phyloP scores from a whole-genome alignment of 2,329 filamentous ascomycete genomes.

The Colletotrichum sp. region DNA sequence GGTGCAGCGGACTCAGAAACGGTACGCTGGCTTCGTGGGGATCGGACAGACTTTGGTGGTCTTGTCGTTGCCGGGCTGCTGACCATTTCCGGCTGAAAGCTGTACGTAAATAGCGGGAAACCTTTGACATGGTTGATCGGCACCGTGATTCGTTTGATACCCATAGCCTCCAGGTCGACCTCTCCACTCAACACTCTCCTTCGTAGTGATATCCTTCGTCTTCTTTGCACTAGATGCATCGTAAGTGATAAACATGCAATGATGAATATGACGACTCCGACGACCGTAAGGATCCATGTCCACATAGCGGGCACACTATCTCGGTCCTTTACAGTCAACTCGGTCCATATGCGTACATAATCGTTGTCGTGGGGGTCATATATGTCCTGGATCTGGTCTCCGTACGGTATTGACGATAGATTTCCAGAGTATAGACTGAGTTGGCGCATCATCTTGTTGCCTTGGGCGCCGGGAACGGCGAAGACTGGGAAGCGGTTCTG shows the following conservation, averaged over 20 bases:
- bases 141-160: conserved; percentile 82
- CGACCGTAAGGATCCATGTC: conserved; percentile 76
- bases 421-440: conserved; percentile 80
- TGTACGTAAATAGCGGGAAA: conserved; percentile 82
- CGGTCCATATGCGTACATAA: conserved; percentile 66
- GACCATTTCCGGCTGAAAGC: conserved; percentile 52
- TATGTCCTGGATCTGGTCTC: conserved; percentile 57
- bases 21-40: conserved; percentile 21
- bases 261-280: conserved; percentile 73
- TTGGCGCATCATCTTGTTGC: conserved; percentile 71
- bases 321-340: conserved; percentile 52
- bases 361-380: conserved; percentile 62
- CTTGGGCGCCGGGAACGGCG: conserved; percentile 73
- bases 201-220: conserved; percentile 70
- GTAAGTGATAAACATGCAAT: conserved; percentile 69
- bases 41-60: conserved; percentile 33
- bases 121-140: conserved; percentile 72
- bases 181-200: conserved; percentile 78
- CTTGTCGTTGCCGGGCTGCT: conserved; percentile 41
- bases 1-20: conserved; percentile 8
- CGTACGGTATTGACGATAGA: conserved; percentile 65
- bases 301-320: conserved; percentile 74
- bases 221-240: conserved; percentile 81
- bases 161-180: conserved; percentile 84
- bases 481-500: conserved; percentile 82